A percentile compares a stretch with the other conserved stretches of the same genome.
phyloP scores from a whole-genome alignment of 441 rosid genomes.

The Euphorbia schlechtendalii region DNA sequence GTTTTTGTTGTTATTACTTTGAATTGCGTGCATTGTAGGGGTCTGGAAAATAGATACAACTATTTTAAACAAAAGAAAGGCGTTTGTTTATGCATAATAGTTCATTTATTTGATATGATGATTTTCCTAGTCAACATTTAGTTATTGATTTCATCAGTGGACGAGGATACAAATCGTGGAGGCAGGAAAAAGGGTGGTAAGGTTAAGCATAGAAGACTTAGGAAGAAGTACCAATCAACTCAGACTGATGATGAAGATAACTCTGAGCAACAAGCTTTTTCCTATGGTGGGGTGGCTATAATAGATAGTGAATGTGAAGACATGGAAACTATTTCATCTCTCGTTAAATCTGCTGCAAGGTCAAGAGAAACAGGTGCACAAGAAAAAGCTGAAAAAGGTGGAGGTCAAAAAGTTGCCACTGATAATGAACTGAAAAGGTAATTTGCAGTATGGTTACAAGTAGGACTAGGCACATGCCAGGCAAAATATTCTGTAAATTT shows the following conservation, averaged over 20 bases:
- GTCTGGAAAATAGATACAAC: neutral
- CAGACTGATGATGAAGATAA: slow-evolving; percentile 42
- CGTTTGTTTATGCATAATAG: neutral
- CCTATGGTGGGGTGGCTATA: slow-evolving; percentile 14
- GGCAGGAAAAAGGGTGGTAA: slow-evolving; percentile 23
- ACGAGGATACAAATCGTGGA: slow-evolving; percentile 25
- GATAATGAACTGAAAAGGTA: slow-evolving; percentile 31
- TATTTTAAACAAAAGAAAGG: neutral
- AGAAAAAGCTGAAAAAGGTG: slow-evolving; percentile 18
- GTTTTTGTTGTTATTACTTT: neutral
- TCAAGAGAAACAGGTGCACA: slow-evolving; percentile 17
- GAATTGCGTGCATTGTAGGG: neutral
- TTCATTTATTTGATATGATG: neutral
- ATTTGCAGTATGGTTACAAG: slow-evolving; percentile 1
- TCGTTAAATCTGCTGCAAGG: slow-evolving; percentile 25
- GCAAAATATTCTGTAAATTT: neutral
- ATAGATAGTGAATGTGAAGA: slow-evolving; percentile 29
- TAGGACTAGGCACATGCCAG: neutral
- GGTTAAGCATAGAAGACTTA: slow-evolving; percentile 33
- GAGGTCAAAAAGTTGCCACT: slow-evolving; percentile 12
- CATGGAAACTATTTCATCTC: slow-evolving; percentile 24
- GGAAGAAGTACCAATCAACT: slow-evolving; percentile 35
- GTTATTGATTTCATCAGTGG: slow-evolving; percentile 15
- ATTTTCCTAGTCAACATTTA: slow-evolving; percentile 4
- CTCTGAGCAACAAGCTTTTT: slow-evolving; percentile 16